phyloP scores from a whole-genome alignment of 805 yeast genomes.

The Tetrapisispora taiwanensis region DNA sequence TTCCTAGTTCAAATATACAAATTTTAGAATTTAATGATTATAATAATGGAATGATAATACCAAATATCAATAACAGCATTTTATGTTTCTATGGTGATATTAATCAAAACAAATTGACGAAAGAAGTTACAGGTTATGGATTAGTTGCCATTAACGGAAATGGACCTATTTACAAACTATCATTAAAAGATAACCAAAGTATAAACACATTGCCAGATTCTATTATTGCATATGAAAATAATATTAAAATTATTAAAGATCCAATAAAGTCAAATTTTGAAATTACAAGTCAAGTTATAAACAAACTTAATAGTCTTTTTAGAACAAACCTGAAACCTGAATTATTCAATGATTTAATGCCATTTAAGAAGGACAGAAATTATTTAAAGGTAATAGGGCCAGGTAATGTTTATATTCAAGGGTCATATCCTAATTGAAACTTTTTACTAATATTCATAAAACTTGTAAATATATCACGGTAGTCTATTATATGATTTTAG shows the following conservation, averaged over 20 bases:
- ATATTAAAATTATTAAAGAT: slow-evolving; percentile 5
- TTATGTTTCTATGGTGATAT: slow-evolving; percentile 22
- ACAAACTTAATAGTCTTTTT: slow-evolving; percentile 4
- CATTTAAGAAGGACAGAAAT: slow-evolving; percentile 12
- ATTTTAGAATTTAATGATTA: slow-evolving; percentile 17
- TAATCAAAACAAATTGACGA: slow-evolving; percentile 4
- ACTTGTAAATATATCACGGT: not conserved
- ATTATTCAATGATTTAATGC: slow-evolving; percentile 5
- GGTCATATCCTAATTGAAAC: not conserved
- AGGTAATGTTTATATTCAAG: slow-evolving; percentile 23
- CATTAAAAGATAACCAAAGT: slow-evolving; percentile 16
- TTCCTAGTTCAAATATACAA: slow-evolving; percentile 20
- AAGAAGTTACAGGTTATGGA: slow-evolving; percentile 20
- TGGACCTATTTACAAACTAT: slow-evolving; percentile 23
- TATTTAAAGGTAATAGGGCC: slow-evolving; percentile 25
- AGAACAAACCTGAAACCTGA: not conserved
- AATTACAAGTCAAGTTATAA: slow-evolving; percentile 6
- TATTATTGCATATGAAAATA: slow-evolving; percentile 13
- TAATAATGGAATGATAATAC: slow-evolving; percentile 17
- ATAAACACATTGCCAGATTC: slow-evolving; percentile 17
- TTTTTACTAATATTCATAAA: not conserved
- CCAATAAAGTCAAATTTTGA: slow-evolving; percentile 3
- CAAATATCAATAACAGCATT: slow-evolving; percentile 11
- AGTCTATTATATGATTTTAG: too few relatives aligned
- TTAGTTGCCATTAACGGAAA: slow-evolving; percentile 25